A percentile compares a stretch with the other conserved stretches of the same genome.
These are phyloP conservation scores for Neotropicomus parvogracilis DNA, from an alignment of 1,284 basidiomycete genomes.

Conservation along the genomic window DNA sequence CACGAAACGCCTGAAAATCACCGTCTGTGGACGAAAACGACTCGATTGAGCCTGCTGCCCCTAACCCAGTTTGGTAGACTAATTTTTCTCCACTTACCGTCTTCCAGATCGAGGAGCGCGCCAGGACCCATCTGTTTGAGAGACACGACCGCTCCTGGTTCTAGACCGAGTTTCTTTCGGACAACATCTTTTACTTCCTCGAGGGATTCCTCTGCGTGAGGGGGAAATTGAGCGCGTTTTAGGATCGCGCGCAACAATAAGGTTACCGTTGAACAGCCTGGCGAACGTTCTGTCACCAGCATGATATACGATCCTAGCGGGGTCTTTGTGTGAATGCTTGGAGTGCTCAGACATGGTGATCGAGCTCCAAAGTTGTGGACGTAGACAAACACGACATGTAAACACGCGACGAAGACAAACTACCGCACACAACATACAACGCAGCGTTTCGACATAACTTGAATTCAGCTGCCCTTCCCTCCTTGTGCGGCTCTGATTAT, in stretches of 20 bases:
- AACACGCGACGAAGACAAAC: too few species aligned
- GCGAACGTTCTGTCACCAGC: slow-evolving; percentile 51
- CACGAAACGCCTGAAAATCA: slow-evolving; percentile 69
- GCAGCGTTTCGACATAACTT: too few species aligned
- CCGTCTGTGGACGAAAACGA: slow-evolving; percentile 47
- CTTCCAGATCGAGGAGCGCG: slow-evolving; percentile 60
- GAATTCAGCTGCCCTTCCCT: too few species aligned
- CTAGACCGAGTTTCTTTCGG: slow-evolving; percentile 55
- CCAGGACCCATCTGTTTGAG: slow-evolving; percentile 58
- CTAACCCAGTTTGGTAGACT: neutral
- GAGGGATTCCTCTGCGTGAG: slow-evolving; percentile 52
- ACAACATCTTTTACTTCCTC: slow-evolving; percentile 53
- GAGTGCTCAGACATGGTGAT: slow-evolving; percentile 38
- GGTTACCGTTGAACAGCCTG: slow-evolving; percentile 59
- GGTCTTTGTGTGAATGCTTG: slow-evolving; percentile 12
- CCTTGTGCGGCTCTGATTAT: too few species aligned
- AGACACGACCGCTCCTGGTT: slow-evolving; percentile 37
- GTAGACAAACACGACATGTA: neutral
- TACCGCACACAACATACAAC: too few species aligned
- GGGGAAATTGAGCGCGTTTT: slow-evolving; percentile 7
- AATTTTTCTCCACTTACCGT: slow-evolving; percentile 45
- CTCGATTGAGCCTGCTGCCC: slow-evolving; percentile 5
- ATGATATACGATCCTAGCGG: slow-evolving; percentile 56
- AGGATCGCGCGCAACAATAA: neutral
- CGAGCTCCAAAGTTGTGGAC: neutral